Base-by-base conservation (phyloP, 352 stramenopile species). In the Globisporangium nodosum region DNA sequence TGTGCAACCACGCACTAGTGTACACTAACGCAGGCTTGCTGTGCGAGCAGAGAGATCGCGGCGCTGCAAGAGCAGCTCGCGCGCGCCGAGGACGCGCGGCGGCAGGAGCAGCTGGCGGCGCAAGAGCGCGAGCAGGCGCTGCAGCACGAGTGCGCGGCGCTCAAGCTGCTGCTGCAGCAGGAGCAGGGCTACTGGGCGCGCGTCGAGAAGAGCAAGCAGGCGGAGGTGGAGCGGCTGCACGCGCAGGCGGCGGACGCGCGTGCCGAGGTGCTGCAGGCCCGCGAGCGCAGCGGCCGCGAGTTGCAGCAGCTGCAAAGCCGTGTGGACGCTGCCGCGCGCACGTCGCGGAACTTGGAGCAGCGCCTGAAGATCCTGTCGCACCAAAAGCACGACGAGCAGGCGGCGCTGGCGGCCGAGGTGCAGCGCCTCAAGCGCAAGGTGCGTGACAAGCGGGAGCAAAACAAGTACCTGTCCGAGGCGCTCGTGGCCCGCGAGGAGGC, bases 371-470 rank as follows among this genome's bases (percentile, higher is more conserved):
- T 68, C 12, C 61, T 86, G 2, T 61, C 76, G 31, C 54, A 78
- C 33, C 74, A 87, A 48, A 80, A 81, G 52, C 56, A 73, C 31
- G 66, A 80, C 31, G 63, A 65, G 11, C 37, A 72, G 37, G 53
- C 54, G 18, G 69, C 77, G 24, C 52, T 76, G 7, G 68, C 83
- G 49, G 51, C 49, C 0, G 59, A 87, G 18, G 15, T 88, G 16
- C 39, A 40, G 3, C 71, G 70, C 0, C 70, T 87, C 42, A 68
- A 66, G 57, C 69, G 64, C 42, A 82, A 74, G 21, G 24, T 86
- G 0, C 61, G 82, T n/a, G 77, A 85, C 18, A 87, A 84, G 50
- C 52, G 70, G 5, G 68, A 81, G 18, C 70, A 89, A 71, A 85
- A 82, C 58, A 75, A 69, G 56, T 73, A 77, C 20, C 56, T 90